Evolutionary conservation across 768 basidiomycete species (phyloP).

Genomic region (Mrakia blollopis): DNA sequence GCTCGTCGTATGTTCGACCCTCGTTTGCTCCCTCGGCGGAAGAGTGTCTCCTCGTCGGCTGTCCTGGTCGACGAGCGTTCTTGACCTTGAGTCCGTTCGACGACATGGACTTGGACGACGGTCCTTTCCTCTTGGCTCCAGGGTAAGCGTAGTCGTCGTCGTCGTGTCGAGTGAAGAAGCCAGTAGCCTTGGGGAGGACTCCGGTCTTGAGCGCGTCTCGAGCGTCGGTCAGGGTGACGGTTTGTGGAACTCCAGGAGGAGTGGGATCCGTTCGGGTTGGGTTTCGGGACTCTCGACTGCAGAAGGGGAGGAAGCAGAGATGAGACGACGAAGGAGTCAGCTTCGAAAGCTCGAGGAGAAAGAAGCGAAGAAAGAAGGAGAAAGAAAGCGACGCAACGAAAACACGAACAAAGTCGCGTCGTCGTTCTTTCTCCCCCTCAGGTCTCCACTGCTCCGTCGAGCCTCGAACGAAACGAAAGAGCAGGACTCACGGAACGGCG

Average conservation of each 20-base stretch:
- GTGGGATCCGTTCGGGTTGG: background rate
- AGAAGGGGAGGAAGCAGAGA: background rate
- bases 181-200: background rate
- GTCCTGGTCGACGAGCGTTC: background rate
- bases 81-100: background rate
- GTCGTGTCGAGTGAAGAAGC: background rate
- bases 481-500: background rate
- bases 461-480: background rate
- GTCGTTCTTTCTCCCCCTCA: background rate
- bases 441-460: background rate
- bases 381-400: too few species aligned
- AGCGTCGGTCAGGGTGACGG: slow-evolving; percentile 1
- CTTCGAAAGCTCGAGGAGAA: background rate
- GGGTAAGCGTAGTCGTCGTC: background rate
- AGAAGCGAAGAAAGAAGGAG: too few species aligned
- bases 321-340: background rate
- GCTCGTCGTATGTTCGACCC: background rate
- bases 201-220: slow-evolving; percentile 1
- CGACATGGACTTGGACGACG: background rate
- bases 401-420: background rate
- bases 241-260: slow-evolving; percentile 3
- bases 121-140: background rate
- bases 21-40: background rate
- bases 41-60: background rate
- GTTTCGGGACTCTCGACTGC: background rate